Percentiles rank a stretch among this genome's conserved stretches.
phyloP scores from a whole-genome alignment of 768 basidiomycete species.

The Coprinellus micaceus region DNA sequence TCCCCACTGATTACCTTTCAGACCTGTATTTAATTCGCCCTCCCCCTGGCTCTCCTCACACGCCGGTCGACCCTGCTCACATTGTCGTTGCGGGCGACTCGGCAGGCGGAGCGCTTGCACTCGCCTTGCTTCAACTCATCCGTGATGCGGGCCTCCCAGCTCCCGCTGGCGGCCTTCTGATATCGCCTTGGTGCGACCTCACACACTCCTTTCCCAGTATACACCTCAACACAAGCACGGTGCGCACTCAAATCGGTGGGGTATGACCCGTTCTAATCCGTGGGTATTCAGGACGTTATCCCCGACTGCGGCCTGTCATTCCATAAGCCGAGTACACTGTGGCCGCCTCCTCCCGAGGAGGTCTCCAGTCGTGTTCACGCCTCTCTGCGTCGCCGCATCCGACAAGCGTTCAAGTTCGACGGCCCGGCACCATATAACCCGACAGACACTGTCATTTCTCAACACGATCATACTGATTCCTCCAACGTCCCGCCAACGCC shows the following conservation, averaged over 20 bases:
- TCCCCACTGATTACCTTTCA: conserved; percentile 23
- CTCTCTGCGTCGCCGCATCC: conserved; percentile 56
- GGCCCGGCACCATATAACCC: conserved; percentile 15
- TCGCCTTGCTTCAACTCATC: conserved; percentile 83
- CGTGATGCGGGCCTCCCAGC: conserved; percentile 78
- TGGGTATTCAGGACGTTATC: conserved; percentile 86
- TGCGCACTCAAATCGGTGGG: no score
- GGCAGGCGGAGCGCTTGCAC: conserved; percentile 83
- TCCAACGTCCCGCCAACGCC: no score
- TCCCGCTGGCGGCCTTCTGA: conserved; percentile 84
- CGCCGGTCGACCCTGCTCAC: conserved; percentile 72
- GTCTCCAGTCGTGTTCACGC: conserved; percentile 54
- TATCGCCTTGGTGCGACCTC: conserved; percentile 91
- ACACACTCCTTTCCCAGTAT: conserved; percentile 94
- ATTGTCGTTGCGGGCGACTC: conserved; percentile 90
- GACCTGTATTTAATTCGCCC: conserved; percentile 90
- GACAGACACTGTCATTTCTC: conserved; percentile 20
- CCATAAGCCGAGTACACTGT: conserved; percentile 74
- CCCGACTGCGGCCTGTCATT: conserved; percentile 72
- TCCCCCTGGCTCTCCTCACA: conserved; percentile 73
- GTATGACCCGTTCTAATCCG: no score
- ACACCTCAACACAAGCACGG: conserved; percentile 79
- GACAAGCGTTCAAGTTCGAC: conserved; percentile 46
- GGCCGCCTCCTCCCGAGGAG: conserved; percentile 74
- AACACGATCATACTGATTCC: background rate